Base-by-base conservation (phyloP, 2,329 filamentous ascomycete genomes). In the Diplodia seriata region DNA sequence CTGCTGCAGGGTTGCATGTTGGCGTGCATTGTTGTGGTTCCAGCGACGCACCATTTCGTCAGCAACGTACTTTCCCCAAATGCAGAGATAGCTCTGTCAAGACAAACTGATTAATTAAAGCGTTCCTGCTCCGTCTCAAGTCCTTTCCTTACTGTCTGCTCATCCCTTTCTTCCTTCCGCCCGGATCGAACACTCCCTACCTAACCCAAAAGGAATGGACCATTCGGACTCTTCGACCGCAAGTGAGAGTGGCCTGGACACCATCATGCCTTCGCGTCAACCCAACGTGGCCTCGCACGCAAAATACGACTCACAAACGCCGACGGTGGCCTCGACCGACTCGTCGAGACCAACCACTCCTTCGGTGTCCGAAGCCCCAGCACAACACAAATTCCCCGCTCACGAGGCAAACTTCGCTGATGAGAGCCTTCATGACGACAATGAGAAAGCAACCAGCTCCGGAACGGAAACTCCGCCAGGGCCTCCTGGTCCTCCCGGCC, bases 251-350 rank as follows among this genome's bases (percentile, higher is more conserved):
- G 59, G 33, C 8, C 38, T 47, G 1, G 59, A 63, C 31, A 23
- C 43, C 15, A 49, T 51, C 43, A 33, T 31, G 8, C 23, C 31
- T 47, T 38, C 43, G 7, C 43, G 20, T n/a, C 26, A 23, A n/a
- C 8, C 36, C 5, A 12, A 8, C 5, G 31, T 36, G 5, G 31
- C 31, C 14, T 23, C 49, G 6, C 59, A 38, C 1, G 33, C 47
- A 12, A 38, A 31, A 18, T 63, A 38, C 18, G 59, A 63, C n/a
- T 51, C 59, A 11, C 51, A 51, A 5, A n/a, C 59, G 9, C 47
- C 59, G 18, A 51, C 59, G 11, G 18, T 36, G 15, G 43, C 59
- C 1, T 31, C 43, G 15, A 63, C 43, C 15, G 18, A 31, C n/a
- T 36, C 47, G 11, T 63, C 59, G 8, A 18, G 15, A 11, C 43